Base-by-base conservation (phyloP, 225 moss, liverwort and hornwort species). In the Pseudisothecium myosuroides region DNA sequence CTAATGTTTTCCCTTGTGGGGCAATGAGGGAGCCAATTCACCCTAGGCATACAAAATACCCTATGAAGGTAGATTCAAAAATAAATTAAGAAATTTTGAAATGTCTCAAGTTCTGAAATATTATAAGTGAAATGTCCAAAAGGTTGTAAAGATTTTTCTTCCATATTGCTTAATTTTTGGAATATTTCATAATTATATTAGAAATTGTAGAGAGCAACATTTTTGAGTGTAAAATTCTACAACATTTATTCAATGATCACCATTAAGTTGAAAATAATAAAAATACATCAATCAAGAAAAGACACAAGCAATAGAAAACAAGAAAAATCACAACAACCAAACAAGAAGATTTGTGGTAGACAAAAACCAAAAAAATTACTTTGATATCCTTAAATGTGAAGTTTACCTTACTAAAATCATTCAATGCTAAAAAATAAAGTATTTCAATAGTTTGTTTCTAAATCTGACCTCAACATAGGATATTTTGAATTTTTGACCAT, bases 401-500 rank as follows among this genome's bases (percentile, higher is more conserved):
- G 2, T 19, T 74, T 2, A 74, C 2, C 17, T 28, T 29, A 28
- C 10, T 2, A 5, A 28, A 73, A 73, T 43, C 28, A 45, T 45
- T 45, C 6, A 28, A 73, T 1, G 7, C 3, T 29, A 47, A 11
- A 49, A 47, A 18, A 47, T 47, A 31, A 18, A 45, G 5, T 17
- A 45, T 16, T 27, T 45, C 1, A 3, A 0, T 14, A 41, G 5
- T 28, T 27, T 43, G 16, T 3, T 43, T 41, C 27, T 10, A 9
- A 73, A 17, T 28, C 0, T 73, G 1, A 74, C 11, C 0, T 31
- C 6, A 47, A 47, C 3, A 0, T 29, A 74, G 2, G 6, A 0
- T 29, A 47, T 47, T 49, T 0, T 49, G 0, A 75, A 31, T 31
- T 49, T 43, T 11, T 15, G 7, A 75, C 18, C 6, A 31, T 18